A percentile compares a stretch with the other conserved stretches of the same genome.
Evolutionary conservation across 441 rosid genomes (phyloP).

Genomic region (Jatropha multifida): DNA sequence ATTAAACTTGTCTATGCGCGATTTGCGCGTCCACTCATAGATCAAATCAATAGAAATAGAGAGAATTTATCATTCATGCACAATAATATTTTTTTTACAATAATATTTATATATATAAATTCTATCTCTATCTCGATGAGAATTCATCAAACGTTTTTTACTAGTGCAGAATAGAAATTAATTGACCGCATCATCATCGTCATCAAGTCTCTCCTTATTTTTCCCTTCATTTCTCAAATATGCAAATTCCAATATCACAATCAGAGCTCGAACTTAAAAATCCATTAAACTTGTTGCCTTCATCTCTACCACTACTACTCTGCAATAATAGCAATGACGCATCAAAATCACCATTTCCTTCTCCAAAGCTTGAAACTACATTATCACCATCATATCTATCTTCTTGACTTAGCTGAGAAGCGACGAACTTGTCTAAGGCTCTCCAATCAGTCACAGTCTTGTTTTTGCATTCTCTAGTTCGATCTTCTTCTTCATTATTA

Average conservation of each 20-base stretch:
- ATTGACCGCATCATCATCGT: conserved; percentile 16
- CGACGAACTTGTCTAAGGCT: conserved; percentile 88
- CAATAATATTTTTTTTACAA: conserved; percentile 32
- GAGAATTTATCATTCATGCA: conserved; percentile 30
- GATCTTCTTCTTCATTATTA: conserved; percentile 31
- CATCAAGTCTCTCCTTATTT: neutral
- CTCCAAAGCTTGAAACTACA: conserved; percentile 30
- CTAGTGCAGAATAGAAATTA: neutral
- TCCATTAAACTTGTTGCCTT: conserved; percentile 47
- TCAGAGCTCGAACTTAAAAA: conserved; percentile 53
- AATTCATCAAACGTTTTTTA: conserved; percentile 26
- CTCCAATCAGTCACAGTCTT: conserved; percentile 84
- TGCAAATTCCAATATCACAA: conserved; percentile 59
- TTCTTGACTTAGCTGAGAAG: conserved; percentile 79
- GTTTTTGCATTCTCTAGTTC: conserved; percentile 14
- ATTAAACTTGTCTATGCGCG: too few species aligned
- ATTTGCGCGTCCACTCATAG: too few species aligned
- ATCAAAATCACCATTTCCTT: conserved; percentile 27
- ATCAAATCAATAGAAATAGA: conserved; percentile 10
- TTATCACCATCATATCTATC: conserved; percentile 38
- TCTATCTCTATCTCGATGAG: neutral
- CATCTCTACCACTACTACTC: conserved; percentile 48
- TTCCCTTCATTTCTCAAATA: conserved; percentile 52
- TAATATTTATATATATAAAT: conserved; percentile 14
- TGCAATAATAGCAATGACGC: conserved; percentile 49